Percentiles rank a stretch among this genome's conserved stretches.
Conservation (phyloP, 2,329 filamentous ascomycete species). For the Curvularia eragrostidis region DNA sequence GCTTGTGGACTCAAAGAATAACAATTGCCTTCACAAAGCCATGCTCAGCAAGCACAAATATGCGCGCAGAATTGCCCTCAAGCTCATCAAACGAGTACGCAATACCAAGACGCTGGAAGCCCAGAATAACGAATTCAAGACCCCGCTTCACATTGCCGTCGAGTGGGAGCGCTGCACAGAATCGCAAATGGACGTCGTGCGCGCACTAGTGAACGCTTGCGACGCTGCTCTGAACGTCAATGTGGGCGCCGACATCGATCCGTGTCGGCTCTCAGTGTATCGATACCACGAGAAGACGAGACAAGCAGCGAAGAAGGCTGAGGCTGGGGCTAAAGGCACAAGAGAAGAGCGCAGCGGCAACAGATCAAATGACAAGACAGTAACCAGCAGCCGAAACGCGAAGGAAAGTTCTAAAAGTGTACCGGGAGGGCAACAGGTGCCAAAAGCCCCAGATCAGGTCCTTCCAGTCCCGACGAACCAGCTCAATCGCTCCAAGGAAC, state of each 20-base stretch:
- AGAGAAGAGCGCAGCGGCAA: background rate
- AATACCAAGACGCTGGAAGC: background rate
- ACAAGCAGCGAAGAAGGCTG: background rate
- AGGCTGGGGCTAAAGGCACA: background rate
- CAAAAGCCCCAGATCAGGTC: background rate
- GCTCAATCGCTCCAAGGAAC: background rate
- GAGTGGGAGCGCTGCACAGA: background rate
- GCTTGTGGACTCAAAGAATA: background rate
- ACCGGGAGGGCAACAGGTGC: background rate
- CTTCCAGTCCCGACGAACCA: background rate
- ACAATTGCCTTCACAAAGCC: background rate
- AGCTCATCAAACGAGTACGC: background rate
- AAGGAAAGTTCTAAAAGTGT: background rate
- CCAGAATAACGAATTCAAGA: background rate
- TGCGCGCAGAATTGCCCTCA: background rate
- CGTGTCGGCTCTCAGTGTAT: background rate
- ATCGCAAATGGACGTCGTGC: background rate
- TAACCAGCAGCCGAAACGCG: background rate
- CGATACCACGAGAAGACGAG: background rate
- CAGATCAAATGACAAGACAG: background rate
- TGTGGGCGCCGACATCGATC: background rate
- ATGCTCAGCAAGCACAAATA: background rate
- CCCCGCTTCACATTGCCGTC: background rate
- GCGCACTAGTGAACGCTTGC: background rate
- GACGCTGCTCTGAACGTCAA: background rate